Base-by-base conservation (phyloP, 306 rosid genomes). In the Lathyrus aphaca region DNA sequence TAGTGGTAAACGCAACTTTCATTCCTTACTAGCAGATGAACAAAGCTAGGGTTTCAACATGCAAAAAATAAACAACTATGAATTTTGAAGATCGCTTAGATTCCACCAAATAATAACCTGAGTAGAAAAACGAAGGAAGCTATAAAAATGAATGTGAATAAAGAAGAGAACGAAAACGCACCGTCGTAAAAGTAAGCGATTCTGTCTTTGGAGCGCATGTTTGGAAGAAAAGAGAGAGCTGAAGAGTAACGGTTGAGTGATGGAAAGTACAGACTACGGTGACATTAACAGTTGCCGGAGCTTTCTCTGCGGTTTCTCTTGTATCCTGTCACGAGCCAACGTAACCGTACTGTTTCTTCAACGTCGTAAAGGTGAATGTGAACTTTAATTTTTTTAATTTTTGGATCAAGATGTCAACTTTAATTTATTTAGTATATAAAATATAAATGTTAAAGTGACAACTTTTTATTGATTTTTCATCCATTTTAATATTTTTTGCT, bases 131-230 rank as follows among this genome's bases (percentile, higher is more conserved):
- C 39, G 10, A 35, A 35, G 39, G 3, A 7, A 35, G 8, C 10
- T 29, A 25, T 32, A 29, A 62, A 7, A 48, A 5, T 1, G 46
- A 21, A 56, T 8, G 70, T 9, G 14, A 29, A 44, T 10, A 1
- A 29, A 49, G 32, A 51, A 35, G 14, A 48, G 38, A 37, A 51
- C 14, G 71, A 37, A 78, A 16, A 42, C 66, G 30, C 64, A 94
- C 99, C 99, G 43, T 94, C 97, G 70, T 94, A 94, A 62, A 88
- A 94, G 85, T 94, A 94, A n/a, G 99, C 50, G 77, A 94, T 91
- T 78, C 81, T 82, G 74, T 94, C 95, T 87, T 88, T 90, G 83
- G 96, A 86, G 65, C 86, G 95, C 99, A 90, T 91, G 3, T 42
- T 18, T 8, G 30, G 17, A 50, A 45, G 44, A 29, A 42, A 63